phyloP scores from a whole-genome alignment of 805 yeast species.

The Sugiyamaella americana region DNA sequence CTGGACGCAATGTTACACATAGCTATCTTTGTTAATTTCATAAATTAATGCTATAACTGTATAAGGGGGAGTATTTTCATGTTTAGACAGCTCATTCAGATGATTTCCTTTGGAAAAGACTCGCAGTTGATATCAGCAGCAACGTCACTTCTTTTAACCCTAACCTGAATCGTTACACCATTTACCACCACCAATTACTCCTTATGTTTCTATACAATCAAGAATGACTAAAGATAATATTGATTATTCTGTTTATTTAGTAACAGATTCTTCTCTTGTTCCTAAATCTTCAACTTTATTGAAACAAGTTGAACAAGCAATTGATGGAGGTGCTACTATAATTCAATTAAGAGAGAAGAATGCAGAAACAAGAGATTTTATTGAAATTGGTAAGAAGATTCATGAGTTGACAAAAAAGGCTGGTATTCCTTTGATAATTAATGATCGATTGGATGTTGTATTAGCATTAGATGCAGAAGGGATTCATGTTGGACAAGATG shows the following conservation, averaged over 20 bases:
- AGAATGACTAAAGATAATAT: conserved; percentile 21
- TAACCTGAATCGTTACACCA: no score
- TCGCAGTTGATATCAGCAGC: no score
- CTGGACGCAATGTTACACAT: no score
- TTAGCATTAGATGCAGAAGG: conserved; percentile 87
- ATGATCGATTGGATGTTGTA: conserved; percentile 85
- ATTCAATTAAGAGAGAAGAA: conserved; percentile 81
- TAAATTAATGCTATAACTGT: no score
- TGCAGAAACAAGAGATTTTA: conserved; percentile 60
- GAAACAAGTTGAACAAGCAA: conserved; percentile 54
- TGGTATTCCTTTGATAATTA: conserved; percentile 72
- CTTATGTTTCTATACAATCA: no score
- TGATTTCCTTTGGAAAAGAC: no score
- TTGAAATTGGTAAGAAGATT: conserved; percentile 53
- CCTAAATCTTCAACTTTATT: conserved; percentile 53
- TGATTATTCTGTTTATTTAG: conserved; percentile 66
- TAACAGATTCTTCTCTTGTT: conserved; percentile 71
- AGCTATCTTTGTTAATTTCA: no score
- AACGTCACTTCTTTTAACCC: no score
- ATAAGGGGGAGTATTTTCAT: no score
- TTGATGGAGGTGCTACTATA: conserved; percentile 68
- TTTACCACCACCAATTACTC: no score
- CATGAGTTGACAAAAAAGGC: conserved; percentile 54
- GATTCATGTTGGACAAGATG: conserved; percentile 89
- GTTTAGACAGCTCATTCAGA: no score